Conservation (phyloP, 2,329 filamentous ascomycete species). For the Penicillium sp. region DNA sequence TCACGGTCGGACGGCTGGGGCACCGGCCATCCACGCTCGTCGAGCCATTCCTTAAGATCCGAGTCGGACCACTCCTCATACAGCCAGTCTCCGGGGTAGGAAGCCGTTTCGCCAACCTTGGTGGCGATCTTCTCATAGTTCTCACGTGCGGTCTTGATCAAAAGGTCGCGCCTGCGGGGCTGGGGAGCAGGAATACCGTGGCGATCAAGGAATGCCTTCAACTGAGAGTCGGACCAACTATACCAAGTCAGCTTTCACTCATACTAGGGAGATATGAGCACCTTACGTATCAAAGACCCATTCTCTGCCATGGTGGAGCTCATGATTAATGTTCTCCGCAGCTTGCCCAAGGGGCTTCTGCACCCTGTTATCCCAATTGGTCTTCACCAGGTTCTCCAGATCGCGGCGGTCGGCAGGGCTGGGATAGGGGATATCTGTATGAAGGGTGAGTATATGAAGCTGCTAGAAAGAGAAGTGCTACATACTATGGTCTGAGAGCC, state of each 20-base stretch:
- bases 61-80: slow-evolving; percentile 90
- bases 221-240: slow-evolving; percentile 87
- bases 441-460: neutral
- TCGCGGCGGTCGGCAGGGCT: slow-evolving; percentile 87
- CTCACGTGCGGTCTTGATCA: slow-evolving; percentile 73
- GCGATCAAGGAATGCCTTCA: slow-evolving; percentile 90
- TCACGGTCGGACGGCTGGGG: slow-evolving; percentile 84
- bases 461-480: neutral
- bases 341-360: slow-evolving; percentile 72
- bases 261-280: neutral
- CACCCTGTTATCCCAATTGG: slow-evolving; percentile 81
- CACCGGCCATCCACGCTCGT: slow-evolving; percentile 78
- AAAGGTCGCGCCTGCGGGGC: slow-evolving; percentile 77
- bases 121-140: slow-evolving; percentile 78
- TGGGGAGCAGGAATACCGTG: slow-evolving; percentile 84
- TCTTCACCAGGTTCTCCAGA: slow-evolving; percentile 83
- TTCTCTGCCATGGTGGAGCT: slow-evolving; percentile 71
- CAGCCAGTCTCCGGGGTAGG: slow-evolving; percentile 95
- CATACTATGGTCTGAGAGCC: slow-evolving; percentile 79
- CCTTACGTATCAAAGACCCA: slow-evolving; percentile 84
- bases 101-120: slow-evolving; percentile 69
- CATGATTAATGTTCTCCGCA: slow-evolving; percentile 70
- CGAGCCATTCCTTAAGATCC: slow-evolving; percentile 90
- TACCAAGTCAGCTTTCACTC: slow-evolving; percentile 8
- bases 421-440: slow-evolving; percentile 76